These are phyloP conservation scores for Blastobotrys americana DNA, from an alignment of 805 yeast genomes.

Conservation along the genomic window DNA sequence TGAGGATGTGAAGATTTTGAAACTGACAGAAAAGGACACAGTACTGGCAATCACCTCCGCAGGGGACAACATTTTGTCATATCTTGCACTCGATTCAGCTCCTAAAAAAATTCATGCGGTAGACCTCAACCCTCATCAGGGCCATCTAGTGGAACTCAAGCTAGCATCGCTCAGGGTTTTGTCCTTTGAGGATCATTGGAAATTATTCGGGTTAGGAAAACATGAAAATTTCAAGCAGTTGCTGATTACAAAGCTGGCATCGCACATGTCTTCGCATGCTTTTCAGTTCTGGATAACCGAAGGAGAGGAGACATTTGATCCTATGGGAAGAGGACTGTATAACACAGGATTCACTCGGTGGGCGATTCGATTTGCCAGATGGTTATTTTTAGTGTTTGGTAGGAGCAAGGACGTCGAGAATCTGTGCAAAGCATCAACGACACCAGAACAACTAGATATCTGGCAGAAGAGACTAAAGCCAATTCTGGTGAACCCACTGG, in stretches of 20 bases:
- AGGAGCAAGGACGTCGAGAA: constrained; percentile 44
- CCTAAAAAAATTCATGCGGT: constrained; percentile 79
- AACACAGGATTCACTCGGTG: constrained; percentile 83
- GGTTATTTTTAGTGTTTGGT: constrained; percentile 48
- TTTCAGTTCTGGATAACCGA: constrained; percentile 71
- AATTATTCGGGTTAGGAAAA: constrained; percentile 68
- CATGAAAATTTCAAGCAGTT: constrained; percentile 46
- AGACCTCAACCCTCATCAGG: constrained; percentile 77
- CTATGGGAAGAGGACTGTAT: constrained; percentile 49
- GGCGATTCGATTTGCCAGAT: constrained; percentile 67
- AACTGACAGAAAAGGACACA: constrained; percentile 56
- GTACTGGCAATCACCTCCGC: constrained; percentile 81
- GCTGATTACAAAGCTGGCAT: constrained; percentile 49
- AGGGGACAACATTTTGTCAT: constrained; percentile 72
- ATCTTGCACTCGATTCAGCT: constrained; percentile 63
- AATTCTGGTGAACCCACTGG: constrained; percentile 60
- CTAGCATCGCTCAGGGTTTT: constrained; percentile 60
- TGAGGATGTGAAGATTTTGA: constrained; percentile 64
- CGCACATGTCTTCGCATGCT: constrained; percentile 71
- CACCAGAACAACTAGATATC: constrained; percentile 55
- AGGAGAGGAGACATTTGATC: constrained; percentile 51
- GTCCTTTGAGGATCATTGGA: constrained; percentile 57
- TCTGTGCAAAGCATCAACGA: constrained; percentile 49
- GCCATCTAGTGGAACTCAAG: constrained; percentile 71
- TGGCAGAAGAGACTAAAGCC: constrained; percentile 64